These are phyloP conservation scores for Coffea canephora DNA, from an alignment of 257 asterid species.

Conservation along the genomic window DNA sequence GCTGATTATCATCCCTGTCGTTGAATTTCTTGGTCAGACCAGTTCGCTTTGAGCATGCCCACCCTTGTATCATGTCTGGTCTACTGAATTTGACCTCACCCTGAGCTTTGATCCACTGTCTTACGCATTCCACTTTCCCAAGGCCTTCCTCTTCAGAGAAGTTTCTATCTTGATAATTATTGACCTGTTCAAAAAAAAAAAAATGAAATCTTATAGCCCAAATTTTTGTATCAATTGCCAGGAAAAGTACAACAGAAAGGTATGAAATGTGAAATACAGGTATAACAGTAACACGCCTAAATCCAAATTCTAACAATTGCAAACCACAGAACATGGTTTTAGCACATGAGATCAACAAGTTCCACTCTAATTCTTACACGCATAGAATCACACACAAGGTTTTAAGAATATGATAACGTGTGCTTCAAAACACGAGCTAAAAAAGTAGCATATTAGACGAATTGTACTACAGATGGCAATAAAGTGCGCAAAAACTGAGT, in stretches of 20 bases:
- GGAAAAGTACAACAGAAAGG: neutral
- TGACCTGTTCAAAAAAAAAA: constrained; percentile 35
- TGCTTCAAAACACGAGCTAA: neutral
- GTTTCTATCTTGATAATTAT: constrained; percentile 28
- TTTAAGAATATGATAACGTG: neutral
- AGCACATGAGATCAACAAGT: neutral
- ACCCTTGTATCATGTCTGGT: constrained; percentile 52
- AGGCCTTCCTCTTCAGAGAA: constrained; percentile 31
- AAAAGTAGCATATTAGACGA: neutral
- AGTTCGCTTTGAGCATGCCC: constrained; percentile 73
- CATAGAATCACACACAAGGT: neutral
- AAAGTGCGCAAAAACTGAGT: neutral
- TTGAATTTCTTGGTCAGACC: constrained; percentile 47
- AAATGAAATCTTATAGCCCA: neutral
- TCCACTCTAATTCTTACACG: neutral
- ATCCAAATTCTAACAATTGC: neutral
- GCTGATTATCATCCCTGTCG: constrained; percentile 38
- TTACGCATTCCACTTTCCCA: constrained; percentile 25
- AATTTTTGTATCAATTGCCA: neutral
- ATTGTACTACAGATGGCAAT: neutral
- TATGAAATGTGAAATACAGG: neutral
- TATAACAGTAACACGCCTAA: neutral
- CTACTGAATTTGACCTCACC: constrained; percentile 36
- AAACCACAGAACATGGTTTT: neutral
- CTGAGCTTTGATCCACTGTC: constrained; percentile 28